Base-by-base conservation (phyloP, 176 grass and related monocot genomes). In the Poa annua region DNA sequence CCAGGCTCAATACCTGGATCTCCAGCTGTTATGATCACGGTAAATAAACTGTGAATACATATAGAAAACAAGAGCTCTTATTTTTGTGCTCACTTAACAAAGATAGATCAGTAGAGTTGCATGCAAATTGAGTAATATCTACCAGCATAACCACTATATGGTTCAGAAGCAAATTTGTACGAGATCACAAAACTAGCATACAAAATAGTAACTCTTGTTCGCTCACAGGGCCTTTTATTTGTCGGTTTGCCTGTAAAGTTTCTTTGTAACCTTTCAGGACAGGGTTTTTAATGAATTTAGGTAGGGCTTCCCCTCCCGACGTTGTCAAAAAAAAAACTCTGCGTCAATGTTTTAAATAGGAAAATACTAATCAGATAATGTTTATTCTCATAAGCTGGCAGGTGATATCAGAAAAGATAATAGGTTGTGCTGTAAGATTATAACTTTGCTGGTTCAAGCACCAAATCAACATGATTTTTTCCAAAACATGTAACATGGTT, bases 1-100 rank as follows among this genome's bases (percentile, higher is more conserved):
- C 93, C 87, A 41, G 91, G 88, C 59, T 79, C 77, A 44, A 98
- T 88, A 61, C 96, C 96, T 66, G 93, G 93, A 87, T 98, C 96
- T 78, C 96, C 96, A 92, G 96, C 96, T 98, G 92, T 79, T 75
- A 87, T 76, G 47, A 52, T 81, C 69, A 80, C 4, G 1, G 44
- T 13, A 85, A 81, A 90, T 59, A 33, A 51, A 77, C 68, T 42
- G 39, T 59, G 5, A 79, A 25, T 60, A 52, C 11, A 2, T 51
- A 60, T 33, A 41, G 9, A 83, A 56, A 24, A 41, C 20, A 66
- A 79, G 38, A 29, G 26, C 73, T 82, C 54, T 56, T 49, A 38
- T 56, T 33, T 57, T 48, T 44, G 24, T 78, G 54, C 25, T 73
- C n/a, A 49, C 71, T 35, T 42, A 79, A 36, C 5, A 68, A 86